These are phyloP conservation scores for Dendryphion nanum DNA, from an alignment of 2,329 filamentous ascomycete genomes.

Conservation along the genomic window DNA sequence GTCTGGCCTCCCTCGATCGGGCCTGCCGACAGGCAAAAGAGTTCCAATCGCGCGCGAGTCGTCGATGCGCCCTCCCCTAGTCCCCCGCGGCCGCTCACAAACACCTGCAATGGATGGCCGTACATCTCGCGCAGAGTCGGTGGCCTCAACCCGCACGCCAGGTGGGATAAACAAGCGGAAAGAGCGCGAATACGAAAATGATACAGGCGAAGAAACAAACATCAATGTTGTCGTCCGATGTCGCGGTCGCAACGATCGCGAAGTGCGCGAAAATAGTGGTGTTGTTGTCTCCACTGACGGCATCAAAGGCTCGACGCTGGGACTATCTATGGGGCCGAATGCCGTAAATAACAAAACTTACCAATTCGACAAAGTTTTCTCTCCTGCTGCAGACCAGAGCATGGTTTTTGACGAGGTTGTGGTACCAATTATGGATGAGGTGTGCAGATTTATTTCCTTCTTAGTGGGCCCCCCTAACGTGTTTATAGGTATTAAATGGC, in stretches of 20 bases:
- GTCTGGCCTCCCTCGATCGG: slow-evolving; percentile 55
- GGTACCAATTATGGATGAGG: slow-evolving; percentile 87
- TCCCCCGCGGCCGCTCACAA: slow-evolving; percentile 52
- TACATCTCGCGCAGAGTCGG: slow-evolving; percentile 69
- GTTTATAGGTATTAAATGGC: slow-evolving; percentile 77
- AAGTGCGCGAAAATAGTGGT: slow-evolving; percentile 90
- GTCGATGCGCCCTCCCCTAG: slow-evolving; percentile 48
- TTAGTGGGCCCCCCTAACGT: background rate
- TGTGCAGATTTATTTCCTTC: slow-evolving; percentile 42
- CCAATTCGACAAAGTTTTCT: slow-evolving; percentile 95
- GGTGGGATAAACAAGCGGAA: slow-evolving; percentile 74
- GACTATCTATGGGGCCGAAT: slow-evolving; percentile 88
- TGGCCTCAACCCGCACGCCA: slow-evolving; percentile 56
- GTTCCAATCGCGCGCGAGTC: slow-evolving; percentile 55
- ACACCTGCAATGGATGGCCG: slow-evolving; percentile 50
- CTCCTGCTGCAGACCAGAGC: slow-evolving; percentile 85
- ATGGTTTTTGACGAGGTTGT: slow-evolving; percentile 97
- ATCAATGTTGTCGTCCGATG: slow-evolving; percentile 97
- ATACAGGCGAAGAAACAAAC: slow-evolving; percentile 78
- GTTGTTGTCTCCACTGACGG: slow-evolving; percentile 87
- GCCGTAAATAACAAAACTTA: slow-evolving; percentile 95
- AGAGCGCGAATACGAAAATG: slow-evolving; percentile 76
- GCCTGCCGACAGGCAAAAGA: slow-evolving; percentile 48
- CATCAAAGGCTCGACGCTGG: slow-evolving; percentile 79
- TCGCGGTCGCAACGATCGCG: slow-evolving; percentile 86